These are phyloP conservation scores for Verticillium longisporum DNA, from an alignment of 2,329 filamentous ascomycete species.

Conservation along the genomic window DNA sequence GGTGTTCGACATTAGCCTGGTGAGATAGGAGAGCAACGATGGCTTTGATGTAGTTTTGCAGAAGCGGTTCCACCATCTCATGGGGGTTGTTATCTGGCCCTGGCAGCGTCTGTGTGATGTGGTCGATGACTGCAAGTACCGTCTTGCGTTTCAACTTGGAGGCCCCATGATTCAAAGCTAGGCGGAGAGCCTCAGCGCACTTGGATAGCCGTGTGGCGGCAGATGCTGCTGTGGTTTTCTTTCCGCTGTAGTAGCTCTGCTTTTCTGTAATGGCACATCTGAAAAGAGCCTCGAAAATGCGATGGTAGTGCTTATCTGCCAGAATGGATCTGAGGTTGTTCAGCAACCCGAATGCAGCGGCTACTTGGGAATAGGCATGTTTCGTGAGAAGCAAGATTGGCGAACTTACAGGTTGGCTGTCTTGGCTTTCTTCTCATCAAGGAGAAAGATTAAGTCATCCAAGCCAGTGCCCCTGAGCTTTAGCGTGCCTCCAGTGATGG, in stretches of 20 bases:
- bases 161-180: conserved; percentile 63
- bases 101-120: conserved; percentile 70
- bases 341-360: neutral
- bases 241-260: conserved; percentile 49
- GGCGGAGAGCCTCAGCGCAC: conserved; percentile 65
- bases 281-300: conserved; percentile 77
- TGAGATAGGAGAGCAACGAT: conserved; percentile 64
- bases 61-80: conserved; percentile 60
- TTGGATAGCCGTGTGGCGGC: conserved; percentile 54
- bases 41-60: conserved; percentile 72
- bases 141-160: conserved; percentile 68
- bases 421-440: conserved; percentile 24
- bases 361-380: neutral
- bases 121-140: conserved; percentile 69
- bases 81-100: conserved; percentile 53
- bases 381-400: neutral
- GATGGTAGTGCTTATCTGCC: conserved; percentile 72
- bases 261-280: conserved; percentile 62
- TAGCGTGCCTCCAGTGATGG: conserved; percentile 18
- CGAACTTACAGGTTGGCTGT: conserved; percentile 26
- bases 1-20: conserved; percentile 72
- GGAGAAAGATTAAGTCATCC: conserved; percentile 31
- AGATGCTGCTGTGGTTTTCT: conserved; percentile 41
- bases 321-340: conserved; percentile 31
- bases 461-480: conserved; percentile 33